Conservation (phyloP, 768 basidiomycete species). For the Tulasnella sp. region DNA sequence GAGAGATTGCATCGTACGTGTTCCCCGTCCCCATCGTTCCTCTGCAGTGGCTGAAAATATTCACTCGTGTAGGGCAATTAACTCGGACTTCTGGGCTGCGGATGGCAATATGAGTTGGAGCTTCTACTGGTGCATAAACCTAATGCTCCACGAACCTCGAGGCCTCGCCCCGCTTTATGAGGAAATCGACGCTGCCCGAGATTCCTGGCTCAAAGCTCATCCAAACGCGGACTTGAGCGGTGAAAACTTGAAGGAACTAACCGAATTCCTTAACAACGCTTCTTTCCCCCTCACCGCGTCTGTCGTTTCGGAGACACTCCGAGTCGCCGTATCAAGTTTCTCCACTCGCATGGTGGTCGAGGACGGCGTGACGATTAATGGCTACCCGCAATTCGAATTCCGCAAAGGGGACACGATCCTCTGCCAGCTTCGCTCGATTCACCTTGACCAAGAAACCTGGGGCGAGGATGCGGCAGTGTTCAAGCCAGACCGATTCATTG, state of each 20-base stretch:
- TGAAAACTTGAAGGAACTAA: neutral
- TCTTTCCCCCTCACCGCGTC: conserved; percentile 13
- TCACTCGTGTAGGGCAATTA: conserved; percentile 12
- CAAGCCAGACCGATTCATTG: conserved; percentile 16
- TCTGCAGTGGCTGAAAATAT: neutral
- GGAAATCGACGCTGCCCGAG: conserved; percentile 1
- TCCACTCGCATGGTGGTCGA: conserved; percentile 16
- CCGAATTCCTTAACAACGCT: neutral
- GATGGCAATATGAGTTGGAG: conserved; percentile 27
- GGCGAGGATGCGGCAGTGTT: neutral
- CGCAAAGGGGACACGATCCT: neutral
- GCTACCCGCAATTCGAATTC: conserved; percentile 11
- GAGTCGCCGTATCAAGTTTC: neutral
- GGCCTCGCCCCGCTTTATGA: conserved; percentile 7
- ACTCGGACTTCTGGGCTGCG: conserved; percentile 24
- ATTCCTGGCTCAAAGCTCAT: neutral
- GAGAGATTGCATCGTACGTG: conserved; percentile 5
- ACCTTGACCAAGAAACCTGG: neutral
- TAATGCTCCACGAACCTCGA: conserved; percentile 9
- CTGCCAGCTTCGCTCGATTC: conserved; percentile 6
- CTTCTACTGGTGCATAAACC: conserved; percentile 13
- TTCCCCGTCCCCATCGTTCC: too few relatives aligned
- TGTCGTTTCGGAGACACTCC: neutral
- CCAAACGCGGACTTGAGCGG: neutral
- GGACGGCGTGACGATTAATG: neutral